Percentiles rank a stretch among this genome's conserved stretches.
Evolutionary conservation across 257 asterid genomes (phyloP).

Genomic region (Eustoma russellianum): DNA sequence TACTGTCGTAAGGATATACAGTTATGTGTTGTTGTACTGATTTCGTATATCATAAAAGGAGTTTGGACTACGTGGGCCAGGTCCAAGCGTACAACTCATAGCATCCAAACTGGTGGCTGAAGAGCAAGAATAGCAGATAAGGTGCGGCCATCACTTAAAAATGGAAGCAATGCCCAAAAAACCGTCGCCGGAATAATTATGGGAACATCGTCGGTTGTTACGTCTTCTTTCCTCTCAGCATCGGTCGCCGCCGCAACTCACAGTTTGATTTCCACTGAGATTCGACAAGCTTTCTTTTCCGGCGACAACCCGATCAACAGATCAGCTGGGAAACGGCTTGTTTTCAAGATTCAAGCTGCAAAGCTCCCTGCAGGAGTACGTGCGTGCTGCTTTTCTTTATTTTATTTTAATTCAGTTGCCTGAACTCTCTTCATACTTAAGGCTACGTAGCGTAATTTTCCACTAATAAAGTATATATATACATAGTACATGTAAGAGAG

Average conservation of each 20-base stretch:
- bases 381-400: neutral
- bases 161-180: neutral
- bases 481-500: too few relatives aligned
- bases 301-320: conserved; percentile 1
- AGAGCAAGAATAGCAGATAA: conserved; percentile 5
- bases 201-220: conserved; percentile 26
- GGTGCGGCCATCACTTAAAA: conserved; percentile 1
- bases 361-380: conserved; percentile 79
- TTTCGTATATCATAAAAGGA: too few relatives aligned
- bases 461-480: too few relatives aligned
- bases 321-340: conserved; percentile 14
- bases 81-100: neutral
- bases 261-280: conserved; percentile 5
- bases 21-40: too few relatives aligned
- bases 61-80: too few relatives aligned
- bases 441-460: too few relatives aligned
- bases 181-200: neutral
- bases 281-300: conserved; percentile 8
- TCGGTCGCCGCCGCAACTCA: conserved; percentile 8
- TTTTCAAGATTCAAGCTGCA: conserved; percentile 56
- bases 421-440: neutral
- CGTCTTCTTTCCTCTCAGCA: conserved; percentile 38
- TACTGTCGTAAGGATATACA: too few relatives aligned
- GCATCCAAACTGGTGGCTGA: neutral
- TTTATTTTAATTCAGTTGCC: too few relatives aligned